phyloP scores from a whole-genome alignment of 306 rosid genomes.

The Elaeagnus macrophylla region DNA sequence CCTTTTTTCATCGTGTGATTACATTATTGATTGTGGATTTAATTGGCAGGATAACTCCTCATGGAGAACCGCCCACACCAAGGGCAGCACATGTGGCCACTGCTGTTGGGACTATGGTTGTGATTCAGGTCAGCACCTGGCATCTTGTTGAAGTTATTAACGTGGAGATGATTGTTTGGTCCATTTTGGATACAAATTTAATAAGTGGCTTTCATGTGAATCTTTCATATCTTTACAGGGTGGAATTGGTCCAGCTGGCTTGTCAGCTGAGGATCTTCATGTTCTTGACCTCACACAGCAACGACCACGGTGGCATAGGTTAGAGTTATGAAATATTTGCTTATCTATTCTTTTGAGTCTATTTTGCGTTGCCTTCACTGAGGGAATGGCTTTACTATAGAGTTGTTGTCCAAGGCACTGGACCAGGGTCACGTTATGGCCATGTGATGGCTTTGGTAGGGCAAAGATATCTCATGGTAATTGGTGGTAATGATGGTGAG shows the following conservation, averaged over 20 bases:
- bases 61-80: slow-evolving; percentile 95
- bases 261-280: slow-evolving; percentile 96
- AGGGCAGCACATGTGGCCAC: slow-evolving; percentile 99
- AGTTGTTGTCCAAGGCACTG: slow-evolving; percentile 99
- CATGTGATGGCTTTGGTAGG: slow-evolving; percentile 99
- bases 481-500: slow-evolving; percentile 99
- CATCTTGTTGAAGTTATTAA: slow-evolving; percentile 8
- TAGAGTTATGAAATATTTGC: slow-evolving; percentile 18
- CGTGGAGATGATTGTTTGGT: neutral
- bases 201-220: slow-evolving; percentile 18
- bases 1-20: slow-evolving; percentile 9
- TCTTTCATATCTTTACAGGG: slow-evolving; percentile 49
- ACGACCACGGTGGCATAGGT: slow-evolving; percentile 99
- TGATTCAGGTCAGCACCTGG: slow-evolving; percentile 67
- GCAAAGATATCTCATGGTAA: slow-evolving; percentile 98
- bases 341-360: slow-evolving; percentile 2
- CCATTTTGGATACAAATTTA: slow-evolving; percentile 5
- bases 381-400: slow-evolving; percentile 38
- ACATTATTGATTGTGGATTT: slow-evolving; percentile 11
- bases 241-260: slow-evolving; percentile 98
- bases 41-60: slow-evolving; percentile 72
- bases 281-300: slow-evolving; percentile 99
- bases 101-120: slow-evolving; percentile 99
- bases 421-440: slow-evolving; percentile 99
- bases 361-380: slow-evolving; percentile 19